A percentile compares a stretch with the other conserved stretches of the same genome.
Conservation (phyloP, 148 eudicot genomes). For the Talinum fruticosum region DNA sequence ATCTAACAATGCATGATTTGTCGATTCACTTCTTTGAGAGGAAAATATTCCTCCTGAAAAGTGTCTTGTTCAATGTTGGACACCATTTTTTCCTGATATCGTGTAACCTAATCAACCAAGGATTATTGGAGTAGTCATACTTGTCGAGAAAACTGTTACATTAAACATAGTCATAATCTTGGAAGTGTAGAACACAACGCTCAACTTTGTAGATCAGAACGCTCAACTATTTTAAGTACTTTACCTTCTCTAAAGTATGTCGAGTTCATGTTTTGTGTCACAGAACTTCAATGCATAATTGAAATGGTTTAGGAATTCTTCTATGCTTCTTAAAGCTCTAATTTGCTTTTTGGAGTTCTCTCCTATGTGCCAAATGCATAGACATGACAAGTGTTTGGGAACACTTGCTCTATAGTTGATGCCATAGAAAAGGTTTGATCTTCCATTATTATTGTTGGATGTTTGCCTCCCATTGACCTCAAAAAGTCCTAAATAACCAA, state of each 20-base stretch:
- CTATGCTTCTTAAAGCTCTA: neutral
- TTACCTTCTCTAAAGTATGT: neutral
- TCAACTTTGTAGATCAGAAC: too few relatives aligned
- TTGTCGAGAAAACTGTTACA: neutral
- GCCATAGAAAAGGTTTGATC: neutral
- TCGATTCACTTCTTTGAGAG: neutral
- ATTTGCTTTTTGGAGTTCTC: neutral
- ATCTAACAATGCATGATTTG: neutral
- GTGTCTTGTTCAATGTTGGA: neutral
- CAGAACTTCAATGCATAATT: neutral
- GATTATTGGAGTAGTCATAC: neutral
- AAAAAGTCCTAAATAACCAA: neutral
- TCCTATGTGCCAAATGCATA: neutral
- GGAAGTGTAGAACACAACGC: too few relatives aligned
- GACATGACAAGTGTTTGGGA: neutral
- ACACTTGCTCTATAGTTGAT: neutral
- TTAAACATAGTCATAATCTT: too few relatives aligned
- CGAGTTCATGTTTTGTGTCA: neutral
- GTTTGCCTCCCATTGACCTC: neutral
- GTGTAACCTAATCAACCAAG: neutral
- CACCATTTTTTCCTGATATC: neutral
- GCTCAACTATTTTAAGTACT: too few relatives aligned
- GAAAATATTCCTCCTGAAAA: neutral
- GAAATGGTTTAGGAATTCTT: neutral
- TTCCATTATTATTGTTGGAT: neutral